These are phyloP conservation scores for Tephrocybe rancida DNA, from an alignment of 768 basidiomycete species.

Conservation along the genomic window DNA sequence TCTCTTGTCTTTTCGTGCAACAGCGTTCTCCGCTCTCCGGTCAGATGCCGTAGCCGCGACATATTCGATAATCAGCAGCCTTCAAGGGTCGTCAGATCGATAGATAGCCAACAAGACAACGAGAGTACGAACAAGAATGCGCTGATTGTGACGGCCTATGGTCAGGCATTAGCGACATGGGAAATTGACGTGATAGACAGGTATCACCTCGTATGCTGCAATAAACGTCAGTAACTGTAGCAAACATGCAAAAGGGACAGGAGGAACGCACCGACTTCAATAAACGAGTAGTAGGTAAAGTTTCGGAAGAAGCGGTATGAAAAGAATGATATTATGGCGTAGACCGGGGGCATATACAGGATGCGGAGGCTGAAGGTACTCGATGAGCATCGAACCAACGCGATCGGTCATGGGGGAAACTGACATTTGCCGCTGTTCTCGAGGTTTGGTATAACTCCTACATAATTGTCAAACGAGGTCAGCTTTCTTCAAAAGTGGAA, in stretches of 20 bases:
- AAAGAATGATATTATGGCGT: slow-evolving; percentile 82
- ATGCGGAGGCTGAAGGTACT: slow-evolving; percentile 60
- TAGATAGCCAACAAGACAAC: not conserved
- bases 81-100: slow-evolving; percentile 23
- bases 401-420: slow-evolving; percentile 21
- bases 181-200: not conserved
- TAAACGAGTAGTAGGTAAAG: slow-evolving; percentile 59
- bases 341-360: slow-evolving; percentile 83
- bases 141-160: slow-evolving; percentile 83
- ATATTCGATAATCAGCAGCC: slow-evolving; percentile 82
- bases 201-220: slow-evolving; percentile 66
- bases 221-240: not conserved
- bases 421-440: slow-evolving; percentile 82
- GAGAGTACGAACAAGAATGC: slow-evolving; percentile 73
- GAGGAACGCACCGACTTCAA: slow-evolving; percentile 39
- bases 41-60: slow-evolving; percentile 71
- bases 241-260: not conserved
- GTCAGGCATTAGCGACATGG: slow-evolving; percentile 1
- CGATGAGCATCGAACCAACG: not conserved
- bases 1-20: slow-evolving; percentile 79
- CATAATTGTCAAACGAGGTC: slow-evolving; percentile 1
- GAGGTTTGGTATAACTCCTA: slow-evolving; percentile 72
- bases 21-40: slow-evolving; percentile 65
- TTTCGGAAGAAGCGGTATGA: slow-evolving; percentile 83
- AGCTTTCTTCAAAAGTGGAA: not conserved